Conservation (phyloP, 352 stramenopile species). For the Phytophthora ohioensis region DNA sequence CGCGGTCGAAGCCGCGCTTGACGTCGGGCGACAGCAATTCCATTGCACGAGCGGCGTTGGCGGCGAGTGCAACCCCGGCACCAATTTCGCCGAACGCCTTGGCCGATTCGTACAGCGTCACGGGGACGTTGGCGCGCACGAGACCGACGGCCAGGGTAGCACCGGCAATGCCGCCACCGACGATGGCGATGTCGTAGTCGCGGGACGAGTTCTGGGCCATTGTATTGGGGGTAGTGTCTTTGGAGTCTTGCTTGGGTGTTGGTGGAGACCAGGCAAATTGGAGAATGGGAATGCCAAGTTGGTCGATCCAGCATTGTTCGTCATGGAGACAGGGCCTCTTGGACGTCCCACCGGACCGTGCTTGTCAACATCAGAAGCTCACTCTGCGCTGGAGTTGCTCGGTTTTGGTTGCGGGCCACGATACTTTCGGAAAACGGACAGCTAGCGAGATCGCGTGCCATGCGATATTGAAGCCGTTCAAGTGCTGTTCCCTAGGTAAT, state of each 20-base stretch:
- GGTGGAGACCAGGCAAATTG: constrained; percentile 21
- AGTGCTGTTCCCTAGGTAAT: constrained; percentile 2
- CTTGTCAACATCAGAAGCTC: background rate
- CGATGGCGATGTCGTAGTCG: constrained; percentile 45
- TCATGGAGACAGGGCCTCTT: constrained; percentile 9
- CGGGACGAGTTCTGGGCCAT: constrained; percentile 33
- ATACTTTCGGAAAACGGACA: constrained; percentile 9
- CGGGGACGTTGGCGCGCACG: constrained; percentile 33
- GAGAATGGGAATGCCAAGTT: constrained; percentile 18
- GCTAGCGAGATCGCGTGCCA: background rate
- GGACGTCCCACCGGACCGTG: constrained; percentile 6
- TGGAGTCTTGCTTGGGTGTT: constrained; percentile 10
- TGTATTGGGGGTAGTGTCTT: background rate
- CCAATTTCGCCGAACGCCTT: constrained; percentile 43
- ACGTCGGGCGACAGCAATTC: constrained; percentile 37
- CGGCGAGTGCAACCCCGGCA: constrained; percentile 35
- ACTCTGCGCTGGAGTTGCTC: constrained; percentile 7
- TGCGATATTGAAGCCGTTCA: background rate
- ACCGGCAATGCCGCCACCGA: constrained; percentile 41
- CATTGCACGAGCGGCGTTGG: constrained; percentile 41
- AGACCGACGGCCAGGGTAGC: constrained; percentile 39
- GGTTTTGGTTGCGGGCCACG: constrained; percentile 23
- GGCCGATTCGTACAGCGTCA: constrained; percentile 47
- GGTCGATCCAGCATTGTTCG: constrained; percentile 16
- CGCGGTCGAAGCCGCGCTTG: constrained; percentile 44